Evolutionary conservation across 495 filamentous ascomycete genomes (phyloP), one percentile per base, ranked within the genome.

Genomic region (Sporormia fimetaria): DNA sequence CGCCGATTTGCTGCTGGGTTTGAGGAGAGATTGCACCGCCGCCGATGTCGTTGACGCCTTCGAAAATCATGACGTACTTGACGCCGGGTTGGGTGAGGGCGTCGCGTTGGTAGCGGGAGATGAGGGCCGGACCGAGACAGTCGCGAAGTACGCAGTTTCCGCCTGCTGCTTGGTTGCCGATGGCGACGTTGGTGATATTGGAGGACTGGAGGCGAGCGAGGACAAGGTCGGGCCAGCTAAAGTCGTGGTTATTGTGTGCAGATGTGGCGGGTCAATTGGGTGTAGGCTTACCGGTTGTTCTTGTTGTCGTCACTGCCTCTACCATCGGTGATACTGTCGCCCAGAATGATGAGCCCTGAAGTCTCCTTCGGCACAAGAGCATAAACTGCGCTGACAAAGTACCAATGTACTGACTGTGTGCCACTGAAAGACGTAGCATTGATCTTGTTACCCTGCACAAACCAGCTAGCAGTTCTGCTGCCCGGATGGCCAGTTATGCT

Each of bases 241-340:
- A 24, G 3, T 21, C 17, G 27, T 24, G 26, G 14, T 26, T 30
- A 14, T 22, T 10, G 1, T 5, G 2, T 25, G 6, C 3, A 21
- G 30, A 34, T 1, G n/a, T 53, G 36, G 18, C 21, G 5, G 39
- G 26, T 7, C 12, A 34, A 42, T 4, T 14, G 30, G 12, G 15
- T 33, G 28, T 3, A n/a, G 12, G 12, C n/a, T 3, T 58, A 76
- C 69, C 77, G 73, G 47, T 79, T 70, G 44, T 85, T 81, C n/a
- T 54, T 57, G 50, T 85, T 72, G 17, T 73, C 73, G 26, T 63
- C 69, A 54, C 74, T 79, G 21, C 74, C 73, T 1, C 75, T 65
- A 0, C 80, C 80, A 47, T 83, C 80, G 3, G 80, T 83, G 49
- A 85, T 83, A 47, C 76, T 81, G 51, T 85, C 80, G 3, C 80